Conservation (phyloP, 1,284 basidiomycete genomes). For the Anthracocystis panici-leucophaei region DNA sequence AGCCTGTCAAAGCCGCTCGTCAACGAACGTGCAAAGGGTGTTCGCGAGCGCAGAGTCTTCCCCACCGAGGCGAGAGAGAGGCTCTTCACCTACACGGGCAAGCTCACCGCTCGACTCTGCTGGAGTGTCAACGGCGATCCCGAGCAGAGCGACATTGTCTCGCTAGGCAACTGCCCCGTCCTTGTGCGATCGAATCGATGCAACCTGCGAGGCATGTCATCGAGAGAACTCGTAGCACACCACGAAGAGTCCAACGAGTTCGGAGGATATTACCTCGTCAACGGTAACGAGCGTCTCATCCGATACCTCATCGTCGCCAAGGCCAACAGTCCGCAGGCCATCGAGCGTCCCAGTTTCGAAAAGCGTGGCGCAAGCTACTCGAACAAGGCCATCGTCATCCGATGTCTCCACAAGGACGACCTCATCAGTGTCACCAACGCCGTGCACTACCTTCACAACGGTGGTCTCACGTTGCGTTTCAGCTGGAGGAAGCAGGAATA, state of each 20-base stretch:
- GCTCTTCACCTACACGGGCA: conserved; percentile 88
- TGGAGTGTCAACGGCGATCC: conserved; percentile 86
- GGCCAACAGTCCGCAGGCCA: conserved; percentile 88
- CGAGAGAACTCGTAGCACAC: conserved; percentile 85
- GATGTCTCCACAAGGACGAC: conserved; percentile 78
- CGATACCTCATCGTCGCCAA: conserved; percentile 93
- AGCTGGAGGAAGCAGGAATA: conserved; percentile 99
- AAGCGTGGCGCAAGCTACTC: conserved; percentile 96
- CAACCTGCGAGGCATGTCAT: conserved; percentile 86
- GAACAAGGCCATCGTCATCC: conserved; percentile 92
- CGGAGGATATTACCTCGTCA: conserved; percentile 98
- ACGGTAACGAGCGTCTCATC: conserved; percentile 98
- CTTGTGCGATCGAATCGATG: conserved; percentile 98
- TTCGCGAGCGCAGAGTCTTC: conserved; percentile 83
- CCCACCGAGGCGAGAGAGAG: conserved; percentile 81
- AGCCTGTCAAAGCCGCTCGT: conserved; percentile 88
- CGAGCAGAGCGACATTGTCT: conserved; percentile 80
- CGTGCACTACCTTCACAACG: conserved; percentile 95
- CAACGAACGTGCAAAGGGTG: conserved; percentile 82
- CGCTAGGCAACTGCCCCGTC: conserved; percentile 92
- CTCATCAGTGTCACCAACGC: conserved; percentile 80
- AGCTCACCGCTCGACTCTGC: conserved; percentile 88
- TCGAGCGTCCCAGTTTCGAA: conserved; percentile 85
- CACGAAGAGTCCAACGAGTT: conserved; percentile 99
- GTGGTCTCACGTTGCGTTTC: conserved; percentile 93